Conservation (phyloP, 805 yeast species). For the Candida andamanensis region DNA sequence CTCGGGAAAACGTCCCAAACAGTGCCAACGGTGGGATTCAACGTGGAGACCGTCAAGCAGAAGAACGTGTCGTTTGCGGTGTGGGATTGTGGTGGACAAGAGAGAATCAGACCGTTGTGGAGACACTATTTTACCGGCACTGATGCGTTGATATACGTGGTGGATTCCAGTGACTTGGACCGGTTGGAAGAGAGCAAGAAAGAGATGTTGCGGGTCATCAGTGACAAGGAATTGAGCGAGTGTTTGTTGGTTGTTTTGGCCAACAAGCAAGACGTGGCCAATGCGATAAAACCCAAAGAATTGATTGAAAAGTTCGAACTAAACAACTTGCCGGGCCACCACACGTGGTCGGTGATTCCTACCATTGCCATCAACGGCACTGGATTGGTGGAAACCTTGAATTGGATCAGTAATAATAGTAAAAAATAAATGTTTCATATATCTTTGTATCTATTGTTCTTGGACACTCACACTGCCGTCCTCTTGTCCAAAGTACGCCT, state of each 20-base stretch:
- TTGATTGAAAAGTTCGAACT: slow-evolving; percentile 69
- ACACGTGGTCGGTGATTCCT: slow-evolving; percentile 89
- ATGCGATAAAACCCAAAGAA: slow-evolving; percentile 73
- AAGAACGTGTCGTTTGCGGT: slow-evolving; percentile 95
- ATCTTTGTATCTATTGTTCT: neutral
- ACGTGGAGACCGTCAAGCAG: slow-evolving; percentile 96
- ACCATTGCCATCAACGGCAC: slow-evolving; percentile 87
- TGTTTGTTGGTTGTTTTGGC: slow-evolving; percentile 82
- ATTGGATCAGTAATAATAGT: slow-evolving; percentile 74
- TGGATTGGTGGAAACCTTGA: slow-evolving; percentile 81
- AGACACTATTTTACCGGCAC: slow-evolving; percentile 93
- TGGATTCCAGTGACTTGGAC: slow-evolving; percentile 71
- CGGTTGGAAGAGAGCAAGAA: slow-evolving; percentile 73
- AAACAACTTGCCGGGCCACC: slow-evolving; percentile 51
- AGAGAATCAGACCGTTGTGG: slow-evolving; percentile 97
- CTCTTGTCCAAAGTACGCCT: slow-evolving; percentile 85
- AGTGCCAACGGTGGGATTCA: slow-evolving; percentile 92
- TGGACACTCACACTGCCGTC: slow-evolving; percentile 47
- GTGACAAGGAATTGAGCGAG: slow-evolving; percentile 78
- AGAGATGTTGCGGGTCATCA: slow-evolving; percentile 71
- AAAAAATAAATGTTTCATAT: slow-evolving; percentile 12
- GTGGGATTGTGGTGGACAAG: slow-evolving; percentile 99
- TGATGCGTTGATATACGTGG: slow-evolving; percentile 84
- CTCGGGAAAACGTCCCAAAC: slow-evolving; percentile 70
- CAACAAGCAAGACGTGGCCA: slow-evolving; percentile 76